Percentiles rank a stretch among this genome's conserved stretches.
Conservation (phyloP, 1,139 yeast species). For the Kazachstania sp. region DNA sequence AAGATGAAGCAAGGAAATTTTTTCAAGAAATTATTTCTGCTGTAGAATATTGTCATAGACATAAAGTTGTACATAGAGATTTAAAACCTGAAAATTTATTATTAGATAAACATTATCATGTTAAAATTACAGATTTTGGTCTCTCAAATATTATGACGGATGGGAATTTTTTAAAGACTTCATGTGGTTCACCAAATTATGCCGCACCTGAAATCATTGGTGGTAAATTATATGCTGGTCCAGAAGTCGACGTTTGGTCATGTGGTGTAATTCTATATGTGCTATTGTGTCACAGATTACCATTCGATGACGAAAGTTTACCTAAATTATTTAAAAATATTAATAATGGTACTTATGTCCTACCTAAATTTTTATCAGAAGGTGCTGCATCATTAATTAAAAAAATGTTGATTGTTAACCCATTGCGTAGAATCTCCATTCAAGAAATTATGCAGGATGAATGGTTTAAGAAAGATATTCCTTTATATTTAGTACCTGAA, state of each 20-base stretch:
- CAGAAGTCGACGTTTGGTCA: conserved; percentile 98
- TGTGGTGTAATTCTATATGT: conserved; percentile 94
- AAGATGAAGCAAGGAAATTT: conserved; percentile 85
- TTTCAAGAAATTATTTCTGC: conserved; percentile 97
- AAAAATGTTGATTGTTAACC: conserved; percentile 92
- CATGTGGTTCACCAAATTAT: conserved; percentile 97
- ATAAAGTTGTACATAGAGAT: conserved; percentile 94
- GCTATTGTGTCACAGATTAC: conserved; percentile 93
- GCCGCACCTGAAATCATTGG: conserved; percentile 98
- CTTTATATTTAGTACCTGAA: conserved; percentile 73
- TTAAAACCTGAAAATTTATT: conserved; percentile 89
- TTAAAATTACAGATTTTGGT: conserved; percentile 97
- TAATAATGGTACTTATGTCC: conserved; percentile 86
- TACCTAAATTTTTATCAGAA: conserved; percentile 79
- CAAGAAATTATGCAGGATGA: conserved; percentile 92
- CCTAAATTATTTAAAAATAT: conserved; percentile 94
- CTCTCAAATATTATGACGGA: conserved; percentile 95
- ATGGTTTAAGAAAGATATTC: conserved; percentile 84
- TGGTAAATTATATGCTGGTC: conserved; percentile 95
- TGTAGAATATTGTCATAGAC: conserved; percentile 94
- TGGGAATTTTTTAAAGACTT: conserved; percentile 89
- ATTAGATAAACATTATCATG: conserved; percentile 82
- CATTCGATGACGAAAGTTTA: conserved; percentile 95
- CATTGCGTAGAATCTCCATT: conserved; percentile 88
- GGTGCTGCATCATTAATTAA: conserved; percentile 85